Base-by-base conservation (phyloP, 2,329 filamentous ascomycete genomes). In the Drechslera avenae region DNA sequence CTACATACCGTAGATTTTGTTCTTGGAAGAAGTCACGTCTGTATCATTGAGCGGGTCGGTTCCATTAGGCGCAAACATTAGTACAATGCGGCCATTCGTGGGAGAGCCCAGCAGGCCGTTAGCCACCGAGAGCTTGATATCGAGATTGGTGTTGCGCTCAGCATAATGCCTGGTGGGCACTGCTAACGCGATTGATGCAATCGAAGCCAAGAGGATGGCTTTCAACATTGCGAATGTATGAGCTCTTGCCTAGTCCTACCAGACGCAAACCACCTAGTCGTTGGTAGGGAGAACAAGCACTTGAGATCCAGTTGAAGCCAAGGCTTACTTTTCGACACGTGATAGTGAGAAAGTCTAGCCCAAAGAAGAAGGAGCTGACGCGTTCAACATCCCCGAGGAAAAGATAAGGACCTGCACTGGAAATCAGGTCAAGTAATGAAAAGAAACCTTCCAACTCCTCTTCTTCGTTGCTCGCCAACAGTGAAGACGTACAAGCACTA, bases 31-130 rank as follows among this genome's bases (percentile, higher is more conserved):
- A 1, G 62, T 64, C 28, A 74, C 70, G 46, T 74, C 73, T 4
- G 65, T 72, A 33, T 74, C 65, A 3, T 67, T 59, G n/a, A 75
- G 62, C 18, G 72, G 72, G 52, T 72, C 63, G 1, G 59, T 63
- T 1, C 68, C 69, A 16, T 64, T 62, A 6, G 71, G 72, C 3
- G 71, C 69, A 46, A 73, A 66, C 47, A 74, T 60, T 26, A 74
- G 40, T 12, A 64, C 52, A 23, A 73, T 52, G 13, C 66, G 66
- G n/a, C 71, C 71, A 59, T 70, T 62, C 2, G 59, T 68, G 32
- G 57, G 59, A 13, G 50, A 30, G 10, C 61, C 55, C 16, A 74
- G 43, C 4, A 74, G 54, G 3, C 64, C 67, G 7, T 62, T 54
- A 3, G 60, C 61, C 5, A 71, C 46, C 0, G 69, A 66, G 13